A percentile compares a stretch with the other conserved stretches of the same genome.
Conservation (phyloP, 1,284 basidiomycete genomes). For the Veloporphyrellus conicus region DNA sequence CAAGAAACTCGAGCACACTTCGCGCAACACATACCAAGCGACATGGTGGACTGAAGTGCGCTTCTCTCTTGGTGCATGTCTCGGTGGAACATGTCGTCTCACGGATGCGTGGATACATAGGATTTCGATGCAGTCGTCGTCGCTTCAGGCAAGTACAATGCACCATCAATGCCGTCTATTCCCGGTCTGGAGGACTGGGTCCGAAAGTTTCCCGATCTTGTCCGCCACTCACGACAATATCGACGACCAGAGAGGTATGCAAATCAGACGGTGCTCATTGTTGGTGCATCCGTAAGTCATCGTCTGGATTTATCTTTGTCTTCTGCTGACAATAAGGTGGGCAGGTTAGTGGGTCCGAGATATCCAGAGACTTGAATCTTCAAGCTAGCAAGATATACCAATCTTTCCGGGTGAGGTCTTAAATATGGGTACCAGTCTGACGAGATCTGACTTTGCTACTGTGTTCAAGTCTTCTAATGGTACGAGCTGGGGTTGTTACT, state of each 20-base stretch:
- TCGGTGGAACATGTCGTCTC: neutral
- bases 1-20: conserved; percentile 30
- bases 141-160: conserved; percentile 12
- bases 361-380: conserved; percentile 17
- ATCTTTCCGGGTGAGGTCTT: conserved; percentile 13
- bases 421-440: neutral
- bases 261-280: conserved; percentile 43
- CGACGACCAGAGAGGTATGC: conserved; percentile 38
- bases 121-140: conserved; percentile 21
- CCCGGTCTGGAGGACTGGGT: conserved; percentile 32
- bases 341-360: conserved; percentile 13
- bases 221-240: conserved; percentile 46
- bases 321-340: neutral
- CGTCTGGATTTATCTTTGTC: neutral
- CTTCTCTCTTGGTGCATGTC: neutral
- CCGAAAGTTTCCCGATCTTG: conserved; percentile 31
- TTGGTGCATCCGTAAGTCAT: conserved; percentile 35
- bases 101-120: neutral
- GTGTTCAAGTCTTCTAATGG: conserved; percentile 4
- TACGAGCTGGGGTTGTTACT: neutral
- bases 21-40: conserved; percentile 28
- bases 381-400: conserved; percentile 10
- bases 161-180: conserved; percentile 18
- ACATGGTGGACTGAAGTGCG: conserved; percentile 23
- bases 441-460: neutral